phyloP scores from a whole-genome alignment of 2,329 filamentous ascomycete genomes.

The Ascomycota sp. region DNA sequence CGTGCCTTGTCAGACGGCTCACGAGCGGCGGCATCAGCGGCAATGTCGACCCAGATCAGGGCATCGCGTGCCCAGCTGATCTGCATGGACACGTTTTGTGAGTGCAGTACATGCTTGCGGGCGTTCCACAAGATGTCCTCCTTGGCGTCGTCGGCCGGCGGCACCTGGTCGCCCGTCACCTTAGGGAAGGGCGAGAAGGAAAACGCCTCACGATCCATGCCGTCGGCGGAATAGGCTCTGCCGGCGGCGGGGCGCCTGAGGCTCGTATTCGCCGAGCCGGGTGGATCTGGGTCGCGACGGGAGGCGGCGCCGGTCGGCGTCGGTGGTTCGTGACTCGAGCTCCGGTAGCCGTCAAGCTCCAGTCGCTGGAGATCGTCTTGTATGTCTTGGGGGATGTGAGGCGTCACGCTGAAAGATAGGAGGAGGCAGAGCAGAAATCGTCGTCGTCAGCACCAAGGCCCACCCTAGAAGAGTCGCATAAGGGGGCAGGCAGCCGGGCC shows the following conservation, averaged over 20 bases:
- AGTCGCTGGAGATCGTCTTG: slow-evolving; percentile 83
- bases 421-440: slow-evolving; percentile 8
- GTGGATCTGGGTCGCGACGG: slow-evolving; percentile 22
- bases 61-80: slow-evolving; percentile 91
- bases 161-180: slow-evolving; percentile 70
- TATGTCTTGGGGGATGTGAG: slow-evolving; percentile 91
- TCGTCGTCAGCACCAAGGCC: slow-evolving; percentile 16
- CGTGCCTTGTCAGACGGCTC: slow-evolving; percentile 33
- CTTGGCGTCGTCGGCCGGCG: slow-evolving; percentile 83
- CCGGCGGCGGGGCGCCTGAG: slow-evolving; percentile 3
- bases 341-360: slow-evolving; percentile 40
- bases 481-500: too few species aligned
- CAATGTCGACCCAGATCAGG: slow-evolving; percentile 70
- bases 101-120: slow-evolving; percentile 66
- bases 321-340: too few species aligned
- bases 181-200: slow-evolving; percentile 86
- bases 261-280: slow-evolving; percentile 19
- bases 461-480: slow-evolving; percentile 5
- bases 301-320: slow-evolving; percentile 10
- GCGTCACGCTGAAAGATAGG: slow-evolving; percentile 51
- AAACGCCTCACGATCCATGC: slow-evolving; percentile 36
- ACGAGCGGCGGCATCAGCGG: slow-evolving; percentile 55
- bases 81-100: slow-evolving; percentile 90
- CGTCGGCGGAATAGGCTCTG: slow-evolving; percentile 10
- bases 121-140: slow-evolving; percentile 77